phyloP scores from a whole-genome alignment of 306 rosid genomes.

The Comarum palustre region DNA sequence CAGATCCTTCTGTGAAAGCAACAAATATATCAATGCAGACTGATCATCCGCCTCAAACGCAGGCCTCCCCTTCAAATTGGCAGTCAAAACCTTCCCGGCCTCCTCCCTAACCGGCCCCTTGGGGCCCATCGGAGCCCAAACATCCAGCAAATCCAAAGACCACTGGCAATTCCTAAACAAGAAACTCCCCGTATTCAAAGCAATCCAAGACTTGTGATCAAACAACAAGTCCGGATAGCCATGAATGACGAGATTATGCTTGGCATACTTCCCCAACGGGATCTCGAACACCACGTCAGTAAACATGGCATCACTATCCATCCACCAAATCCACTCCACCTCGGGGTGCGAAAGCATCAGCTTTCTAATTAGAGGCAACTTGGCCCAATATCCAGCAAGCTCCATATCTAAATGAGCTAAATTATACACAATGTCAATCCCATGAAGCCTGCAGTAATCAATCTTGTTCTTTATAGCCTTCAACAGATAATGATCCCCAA shows the following conservation, averaged over 20 bases:
- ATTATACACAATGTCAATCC: slow-evolving; percentile 92
- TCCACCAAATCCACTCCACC: slow-evolving; percentile 99
- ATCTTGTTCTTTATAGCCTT: slow-evolving; percentile 85
- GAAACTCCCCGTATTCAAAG: slow-evolving; percentile 87
- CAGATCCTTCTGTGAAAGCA: slow-evolving; percentile 73
- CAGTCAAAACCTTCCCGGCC: slow-evolving; percentile 82
- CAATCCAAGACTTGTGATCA: slow-evolving; percentile 96
- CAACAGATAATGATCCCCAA: slow-evolving; percentile 89
- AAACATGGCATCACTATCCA: slow-evolving; percentile 97
- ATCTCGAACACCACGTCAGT: slow-evolving; percentile 89
- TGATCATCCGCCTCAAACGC: slow-evolving; percentile 98
- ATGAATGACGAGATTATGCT: slow-evolving; percentile 74
- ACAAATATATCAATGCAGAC: slow-evolving; percentile 82
- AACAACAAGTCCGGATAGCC: slow-evolving; percentile 94
- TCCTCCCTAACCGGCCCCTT: slow-evolving; percentile 78
- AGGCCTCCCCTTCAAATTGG: slow-evolving; percentile 88
- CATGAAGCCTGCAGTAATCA: slow-evolving; percentile 90
- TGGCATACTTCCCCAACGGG: slow-evolving; percentile 61
- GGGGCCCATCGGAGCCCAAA: slow-evolving; percentile 99
- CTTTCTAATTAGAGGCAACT: slow-evolving; percentile 81
- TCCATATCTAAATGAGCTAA: slow-evolving; percentile 91
- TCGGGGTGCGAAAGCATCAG: slow-evolving; percentile 93
- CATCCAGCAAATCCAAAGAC: slow-evolving; percentile 95
- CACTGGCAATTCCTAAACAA: slow-evolving; percentile 89
- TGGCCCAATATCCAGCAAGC: slow-evolving; percentile 98